A percentile compares a stretch with the other conserved stretches of the same genome.
These are phyloP conservation scores for Spergularia bocconei DNA, from an alignment of 148 eudicot species.

Conservation along the genomic window DNA sequence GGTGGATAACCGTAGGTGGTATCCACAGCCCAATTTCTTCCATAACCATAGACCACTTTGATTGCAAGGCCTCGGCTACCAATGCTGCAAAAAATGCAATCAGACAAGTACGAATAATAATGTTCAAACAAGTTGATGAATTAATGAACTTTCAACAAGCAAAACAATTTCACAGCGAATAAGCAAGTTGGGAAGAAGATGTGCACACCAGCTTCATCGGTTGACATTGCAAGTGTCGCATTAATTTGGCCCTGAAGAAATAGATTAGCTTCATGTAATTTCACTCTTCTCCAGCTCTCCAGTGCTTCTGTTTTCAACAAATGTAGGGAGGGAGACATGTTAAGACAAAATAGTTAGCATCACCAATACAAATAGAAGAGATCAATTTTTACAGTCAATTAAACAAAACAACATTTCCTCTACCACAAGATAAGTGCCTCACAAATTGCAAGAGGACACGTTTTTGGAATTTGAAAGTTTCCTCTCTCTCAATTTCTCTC, in stretches of 20 bases:
- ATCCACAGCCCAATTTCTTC: conserved; percentile 84
- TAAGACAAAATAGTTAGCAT: conserved; percentile 13
- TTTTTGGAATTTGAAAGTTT: no score
- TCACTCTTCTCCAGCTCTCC: conserved; percentile 67
- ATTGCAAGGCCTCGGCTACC: conserved; percentile 52
- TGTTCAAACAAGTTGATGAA: not conserved
- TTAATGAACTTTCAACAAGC: not conserved
- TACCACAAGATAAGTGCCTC: conserved; percentile 1
- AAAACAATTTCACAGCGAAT: not conserved
- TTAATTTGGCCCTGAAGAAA: conserved; percentile 37
- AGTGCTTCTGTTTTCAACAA: conserved; percentile 55
- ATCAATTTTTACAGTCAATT: not conserved
- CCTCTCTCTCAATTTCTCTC: not conserved
- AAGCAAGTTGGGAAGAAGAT: conserved; percentile 4
- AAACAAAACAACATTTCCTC: not conserved
- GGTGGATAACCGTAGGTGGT: conserved; percentile 47
- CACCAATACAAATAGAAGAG: not conserved
- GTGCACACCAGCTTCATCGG: conserved; percentile 62
- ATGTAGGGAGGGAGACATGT: not conserved
- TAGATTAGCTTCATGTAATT: conserved; percentile 49
- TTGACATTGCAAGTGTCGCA: conserved; percentile 36
- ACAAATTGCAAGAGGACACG: not conserved
- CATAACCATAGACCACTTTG: conserved; percentile 59
- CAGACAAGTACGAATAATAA: not conserved
- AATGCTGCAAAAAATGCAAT: conserved; percentile 35